Evolutionary conservation across 2,329 filamentous ascomycete genomes (phyloP), one percentile per base, ranked within the genome.

Genomic region (Aspergillus amoenus): DNA sequence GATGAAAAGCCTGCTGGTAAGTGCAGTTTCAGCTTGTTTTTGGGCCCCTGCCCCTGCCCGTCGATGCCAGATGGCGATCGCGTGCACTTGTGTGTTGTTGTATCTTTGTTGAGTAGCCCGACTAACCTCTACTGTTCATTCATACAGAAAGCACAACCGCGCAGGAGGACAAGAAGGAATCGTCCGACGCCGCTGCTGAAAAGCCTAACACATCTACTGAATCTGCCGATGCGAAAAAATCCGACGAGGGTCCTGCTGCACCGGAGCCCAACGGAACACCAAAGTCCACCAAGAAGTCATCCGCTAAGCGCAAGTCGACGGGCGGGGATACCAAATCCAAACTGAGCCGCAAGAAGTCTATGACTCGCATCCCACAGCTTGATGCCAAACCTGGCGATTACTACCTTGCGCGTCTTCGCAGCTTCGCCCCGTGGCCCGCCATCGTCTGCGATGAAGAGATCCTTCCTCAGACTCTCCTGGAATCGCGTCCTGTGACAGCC

Each of bases 361-460:
- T 87, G 77, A 82, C 83, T 61, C 87, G 88, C 70, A 81, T 89
- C 62, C 83, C 83, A 44, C 84, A 91, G 66, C 82, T 91, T 52
- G 85, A 96, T 71, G 93, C 91, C 62, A 83, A 96, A 79, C 90
- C 94, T 4, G 94, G 95, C 65, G 89, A 97, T 68, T 89, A 93
- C 76, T 97, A 89, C 77, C 87, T 96, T 70, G 91, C 95, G 63
- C 90, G 93, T 74, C 87, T 99, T 75, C 96, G 95, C 81, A 94
- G 93, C 59, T 96, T 91, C 75, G 91, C 94, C 32, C 88, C 91
- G 40, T 99, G 94, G 94, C 94, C 94, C 15, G 88, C 91, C 54
- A 90, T 99, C 70, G 86, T 99, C 66, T 94, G 91, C 73, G 92
- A 96, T 71, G 93, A 99, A 74, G 87, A 88, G 61, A 97, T 99